These are phyloP conservation scores for Dalbergia oliveri DNA, from an alignment of 306 rosid genomes.

Conservation along the genomic window DNA sequence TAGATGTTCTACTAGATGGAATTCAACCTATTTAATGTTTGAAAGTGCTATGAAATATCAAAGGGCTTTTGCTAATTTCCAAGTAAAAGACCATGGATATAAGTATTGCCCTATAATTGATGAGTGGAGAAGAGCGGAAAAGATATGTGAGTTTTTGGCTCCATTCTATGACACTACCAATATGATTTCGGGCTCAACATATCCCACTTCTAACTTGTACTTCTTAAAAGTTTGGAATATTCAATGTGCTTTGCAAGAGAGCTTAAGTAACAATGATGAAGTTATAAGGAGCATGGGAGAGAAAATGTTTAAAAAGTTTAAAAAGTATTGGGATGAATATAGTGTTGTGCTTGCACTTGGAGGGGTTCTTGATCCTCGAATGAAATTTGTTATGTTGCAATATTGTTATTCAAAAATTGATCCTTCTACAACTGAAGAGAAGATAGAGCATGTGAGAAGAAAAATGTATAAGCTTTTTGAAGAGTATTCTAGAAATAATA, in stretches of 20 bases:
- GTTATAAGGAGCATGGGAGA: background rate
- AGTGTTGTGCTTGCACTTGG: slow-evolving; percentile 8
- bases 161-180: background rate
- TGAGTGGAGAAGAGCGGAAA: background rate
- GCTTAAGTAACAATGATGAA: background rate
- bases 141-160: too few species aligned
- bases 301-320: background rate
- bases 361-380: background rate
- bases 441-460: background rate
- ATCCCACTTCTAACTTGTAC: background rate
- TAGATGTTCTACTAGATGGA: too few species aligned
- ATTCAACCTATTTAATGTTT: too few species aligned
- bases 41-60: background rate
- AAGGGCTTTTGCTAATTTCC: background rate
- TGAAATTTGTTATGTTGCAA: background rate
- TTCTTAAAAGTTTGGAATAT: background rate
- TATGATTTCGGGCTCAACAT: background rate
- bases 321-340: background rate
- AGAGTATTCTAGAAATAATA: background rate
- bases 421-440: background rate
- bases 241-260: background rate
- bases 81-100: background rate
- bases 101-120: background rate
- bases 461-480: background rate
- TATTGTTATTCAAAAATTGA: background rate